Evolutionary conservation across 2,329 filamentous ascomycete species (phyloP), one percentile per base, ranked within the genome.

Genomic region (Coniella vitis): DNA sequence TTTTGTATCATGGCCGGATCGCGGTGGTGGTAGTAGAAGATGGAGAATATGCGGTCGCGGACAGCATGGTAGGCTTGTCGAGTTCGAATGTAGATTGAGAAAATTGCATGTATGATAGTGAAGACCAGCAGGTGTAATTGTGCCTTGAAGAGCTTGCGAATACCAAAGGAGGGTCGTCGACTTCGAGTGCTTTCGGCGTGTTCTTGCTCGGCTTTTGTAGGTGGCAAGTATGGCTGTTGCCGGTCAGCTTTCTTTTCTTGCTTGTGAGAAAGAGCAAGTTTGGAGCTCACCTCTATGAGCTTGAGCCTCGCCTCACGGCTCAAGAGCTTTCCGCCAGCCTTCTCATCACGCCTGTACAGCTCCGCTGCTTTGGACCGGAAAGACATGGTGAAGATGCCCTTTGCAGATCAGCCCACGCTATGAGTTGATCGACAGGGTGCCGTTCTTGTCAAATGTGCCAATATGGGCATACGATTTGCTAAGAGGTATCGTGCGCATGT

Each of bases 21-120:
- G 45, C 88, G 87, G 67, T 98, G 93, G 69, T 98, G 94, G 70
- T 98, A 93, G 65, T 91, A 90, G 47, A 95, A 74, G 53, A 97
- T 78, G 9, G 88, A 87, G 46, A 89, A 79, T 55, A 91, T 71
- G 52, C 87, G 83, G 64, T 93, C 86, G 57, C 82, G 74, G 43
- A 95, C 76, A 8, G 84, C 79, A 64, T 91, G 85, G 69, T 89
- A 93, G 48, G 82, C 80, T 62, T 89, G 83, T 50, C 90, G 83
- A 51, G 88, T 69, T 54, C 90, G 86, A 57, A 96, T 84, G 65
- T 93, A 94, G 56, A 97, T 72, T 7, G 88, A 91, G 69, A 95
- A 97, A 57, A 95, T 64, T 54, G 85, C 77, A 61, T 95, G 89
- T 56, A 91, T 73, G 49, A 87, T 60, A 52, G 78, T 75, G 65